Evolutionary conservation across 169 alveolate genomes (phyloP), one percentile per base, ranked within the genome.

Genomic region (Miamiensis avidus): DNA sequence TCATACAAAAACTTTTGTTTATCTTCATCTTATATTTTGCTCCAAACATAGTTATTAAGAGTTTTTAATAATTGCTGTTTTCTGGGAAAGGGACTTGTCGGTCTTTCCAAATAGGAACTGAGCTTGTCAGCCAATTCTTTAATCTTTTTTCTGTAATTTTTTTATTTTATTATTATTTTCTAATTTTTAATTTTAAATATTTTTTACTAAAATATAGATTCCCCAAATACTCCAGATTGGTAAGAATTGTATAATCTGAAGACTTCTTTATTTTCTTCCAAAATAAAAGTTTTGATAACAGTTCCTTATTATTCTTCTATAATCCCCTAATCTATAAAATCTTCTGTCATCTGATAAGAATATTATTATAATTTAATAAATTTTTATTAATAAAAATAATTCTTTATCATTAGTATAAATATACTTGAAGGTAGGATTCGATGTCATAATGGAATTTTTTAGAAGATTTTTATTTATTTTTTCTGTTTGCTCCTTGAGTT

Each of bases 61-160:
- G 69, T 49, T 49, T 49, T 49, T 11, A 49, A 11, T 11, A 49
- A 20, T 49, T 49, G 20, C 4, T 11, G 20, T 49, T 82, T 82
- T 72, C 74, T 82, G 20, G 87, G 87, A 30, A 82, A 30, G 15
- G 87, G 87, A 25, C 81, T 65, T 26, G 72, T 27, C 6, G 87
- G 87, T 33, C 87, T 82, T 73, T 82, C 87, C 81, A 82, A 65
- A 73, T 82, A 82, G 28, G 32, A 29, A 30, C 82, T 30, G 20
- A 65, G 34, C 30, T 33, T 82, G 30, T 82, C 81, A 49, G 87
- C 87, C 29, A 82, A 34, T 65, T 73, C 32, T 32, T 82, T 77
- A 0, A 82, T 65, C 1, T 49, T 65, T n/a, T 69, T 29, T 0
- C 82, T 49, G 20, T 11, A 49, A 20, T 11, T 11, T 49, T 49